Base-by-base conservation (phyloP, 352 stramenopile species). In the Phytophthora palmivora region DNA sequence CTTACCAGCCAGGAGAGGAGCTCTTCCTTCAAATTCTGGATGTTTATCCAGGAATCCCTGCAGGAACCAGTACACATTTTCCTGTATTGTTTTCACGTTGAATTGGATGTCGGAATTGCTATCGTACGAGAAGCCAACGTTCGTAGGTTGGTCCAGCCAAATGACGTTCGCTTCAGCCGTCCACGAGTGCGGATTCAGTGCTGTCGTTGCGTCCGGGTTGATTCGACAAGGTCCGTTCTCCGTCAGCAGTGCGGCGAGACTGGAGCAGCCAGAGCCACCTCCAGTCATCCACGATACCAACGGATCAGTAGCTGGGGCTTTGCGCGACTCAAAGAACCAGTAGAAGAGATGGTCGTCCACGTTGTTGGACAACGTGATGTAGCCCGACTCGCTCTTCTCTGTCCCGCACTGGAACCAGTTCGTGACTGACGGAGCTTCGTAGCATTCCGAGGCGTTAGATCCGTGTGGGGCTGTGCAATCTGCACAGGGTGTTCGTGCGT, bases 261-360 rank as follows among this genome's bases (percentile, higher is more conserved):
- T 83, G 6, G 74, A 87, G 56, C 73, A 76, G 10, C 72, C 60
- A 1, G 75, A 66, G 5, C 67, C 67, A 6, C 55, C 50, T n/a
- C 78, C 78, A 7, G 76, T 84, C 47, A 89, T 66, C 80, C 80
- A 89, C 8, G 88, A 61, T 14, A 97, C 71, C 22, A 97, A 66
- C 19, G 89, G 91, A 37, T 87, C 82, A n/a, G 54, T 78, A 6
- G 41, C 39, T 19, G 82, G 64, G 4, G 76, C 49, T 4, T 67
- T 58, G 22, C 86, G 73, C n/a, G 73, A 82, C 63, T 89, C 72
- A 37, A 83, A 74, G 53, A 84, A 78, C 79, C 77, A 89, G 51
- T 91, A 89, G 45, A 89, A 87, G 21, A 79, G 61, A 33, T 78
- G 63, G 45, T 84, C 68, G 26, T 83, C 61, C 32, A 67, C 66